Evolutionary conservation across 257 asterid genomes (phyloP).

Genomic region (Ballota nigra): DNA sequence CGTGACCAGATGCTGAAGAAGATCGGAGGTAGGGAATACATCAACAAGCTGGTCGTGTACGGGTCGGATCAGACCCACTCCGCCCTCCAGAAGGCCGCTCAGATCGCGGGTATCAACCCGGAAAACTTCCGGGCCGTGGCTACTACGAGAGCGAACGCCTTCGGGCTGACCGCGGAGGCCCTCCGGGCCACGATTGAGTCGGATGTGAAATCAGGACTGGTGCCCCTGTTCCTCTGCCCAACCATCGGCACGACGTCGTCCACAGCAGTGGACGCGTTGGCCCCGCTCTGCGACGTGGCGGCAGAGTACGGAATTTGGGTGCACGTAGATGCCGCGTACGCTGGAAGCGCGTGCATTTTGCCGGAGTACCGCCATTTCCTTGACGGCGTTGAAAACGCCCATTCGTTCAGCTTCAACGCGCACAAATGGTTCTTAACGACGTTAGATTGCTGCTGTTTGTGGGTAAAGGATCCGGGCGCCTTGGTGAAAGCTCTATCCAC

Average conservation of each 20-base stretch:
- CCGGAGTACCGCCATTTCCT: conserved; percentile 70
- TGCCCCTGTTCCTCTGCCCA: conserved; percentile 62
- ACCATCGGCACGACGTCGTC: conserved; percentile 72
- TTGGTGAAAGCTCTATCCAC: conserved; percentile 60
- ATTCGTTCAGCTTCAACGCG: conserved; percentile 75
- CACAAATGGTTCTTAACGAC: conserved; percentile 78
- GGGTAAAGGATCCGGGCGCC: conserved; percentile 70
- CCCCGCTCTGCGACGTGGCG: conserved; percentile 52
- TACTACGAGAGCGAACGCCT: conserved; percentile 32
- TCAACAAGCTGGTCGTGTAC: conserved; percentile 57
- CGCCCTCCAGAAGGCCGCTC: conserved; percentile 59
- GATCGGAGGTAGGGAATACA: conserved; percentile 50
- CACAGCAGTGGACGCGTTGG: conserved; percentile 58
- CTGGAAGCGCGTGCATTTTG: conserved; percentile 69
- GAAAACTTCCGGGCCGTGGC: conserved; percentile 48
- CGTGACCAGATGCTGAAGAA: conserved; percentile 47
- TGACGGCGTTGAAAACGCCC: conserved; percentile 62
- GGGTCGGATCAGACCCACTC: conserved; percentile 83
- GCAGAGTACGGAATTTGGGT: conserved; percentile 58
- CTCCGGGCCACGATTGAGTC: conserved; percentile 36
- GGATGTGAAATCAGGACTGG: conserved; percentile 47
- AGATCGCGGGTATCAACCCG: conserved; percentile 62
- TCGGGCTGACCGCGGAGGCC: conserved; percentile 41
- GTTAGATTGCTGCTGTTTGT: conserved; percentile 74
- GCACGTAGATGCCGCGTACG: conserved; percentile 79